Evolutionary conservation across 306 rosid genomes (phyloP), one percentile per base, ranked within the genome.

Genomic region (Trifolium subterraneum): DNA sequence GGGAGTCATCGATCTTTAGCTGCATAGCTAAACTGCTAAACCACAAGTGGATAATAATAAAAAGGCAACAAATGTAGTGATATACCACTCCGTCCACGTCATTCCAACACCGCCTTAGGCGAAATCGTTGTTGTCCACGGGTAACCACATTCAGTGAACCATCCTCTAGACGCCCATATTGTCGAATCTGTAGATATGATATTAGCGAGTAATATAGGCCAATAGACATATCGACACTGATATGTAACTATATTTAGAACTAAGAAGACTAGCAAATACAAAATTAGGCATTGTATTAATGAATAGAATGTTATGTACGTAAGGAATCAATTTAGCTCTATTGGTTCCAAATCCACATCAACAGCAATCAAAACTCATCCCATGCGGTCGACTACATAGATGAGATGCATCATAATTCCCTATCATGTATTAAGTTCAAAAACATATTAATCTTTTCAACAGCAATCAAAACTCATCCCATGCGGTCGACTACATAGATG

Each of bases 121-220:
- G 88, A 85, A 94, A 94, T 70, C 99, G 78, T 73, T 92, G 97
- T 82, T 92, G 96, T 71, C 97, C 97, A 71, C 96, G 92, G 47
- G 95, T 86, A 64, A 94, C 93, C 77, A 92, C 89, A 78, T 92
- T 94, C 60, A 94, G 80, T 15, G 96, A 90, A 67, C 96, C 96
- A 84, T 88, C 93, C 77, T 86, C 96, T 68, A 94, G 82, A 35
- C 93, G 87, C 38, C 93, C 80, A 51, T 74, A 88, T 76, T 94
- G 96, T 50, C 97, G 87, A 84, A 94, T 87, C 99, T 94, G 89
- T 68, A 80, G 76, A 72, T 11, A 59, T 33, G 47, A 51, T 38
- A 76, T 79, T 66, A 68, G 35, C 70, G 44, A 79, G 66, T 22
- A 70, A 54, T 25, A 61, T 80, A 61, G 81, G 68, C 65, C 59